Evolutionary conservation across 2,329 filamentous ascomycete genomes (phyloP).

Genomic region (Cordyceps cateniannulata): DNA sequence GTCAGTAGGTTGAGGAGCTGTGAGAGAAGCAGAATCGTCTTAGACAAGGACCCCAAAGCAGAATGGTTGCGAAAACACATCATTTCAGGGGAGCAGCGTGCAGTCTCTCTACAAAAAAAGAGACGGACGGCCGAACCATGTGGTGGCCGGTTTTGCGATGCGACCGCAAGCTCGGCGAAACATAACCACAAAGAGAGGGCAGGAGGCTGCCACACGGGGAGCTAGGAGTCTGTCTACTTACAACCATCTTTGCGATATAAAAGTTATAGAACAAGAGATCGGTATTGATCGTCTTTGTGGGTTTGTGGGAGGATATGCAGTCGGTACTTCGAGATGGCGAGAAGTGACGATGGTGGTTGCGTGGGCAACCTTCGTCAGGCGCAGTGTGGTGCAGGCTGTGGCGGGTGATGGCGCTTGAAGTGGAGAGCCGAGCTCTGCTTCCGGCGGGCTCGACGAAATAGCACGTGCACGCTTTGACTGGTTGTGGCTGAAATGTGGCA

Average conservation of each 20-base stretch:
- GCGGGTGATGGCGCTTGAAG: slow-evolving; percentile 2
- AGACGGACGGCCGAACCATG: not conserved
- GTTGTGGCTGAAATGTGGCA: not conserved
- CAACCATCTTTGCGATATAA: not conserved
- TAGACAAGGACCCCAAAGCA: slow-evolving; percentile 22
- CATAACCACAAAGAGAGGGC: not conserved
- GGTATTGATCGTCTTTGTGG: not conserved
- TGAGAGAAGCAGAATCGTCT: slow-evolving; percentile 22
- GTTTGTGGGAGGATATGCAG: not conserved
- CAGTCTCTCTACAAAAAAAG: too few relatives aligned
- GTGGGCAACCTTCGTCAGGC: slow-evolving; percentile 12
- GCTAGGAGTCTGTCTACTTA: not conserved
- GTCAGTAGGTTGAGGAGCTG: slow-evolving; percentile 63
- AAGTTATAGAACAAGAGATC: not conserved
- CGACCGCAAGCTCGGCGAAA: not conserved
- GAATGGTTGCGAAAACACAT: not conserved
- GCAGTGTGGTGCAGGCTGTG: not conserved
- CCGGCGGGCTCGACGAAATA: not conserved
- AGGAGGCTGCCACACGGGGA: not conserved
- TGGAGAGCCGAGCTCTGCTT: slow-evolving; percentile 1
- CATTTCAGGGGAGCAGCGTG: not conserved
- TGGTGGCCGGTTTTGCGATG: not conserved
- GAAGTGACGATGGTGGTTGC: slow-evolving; percentile 11
- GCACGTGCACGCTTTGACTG: not conserved
- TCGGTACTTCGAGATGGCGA: not conserved